phyloP scores from a whole-genome alignment of 148 eudicot genomes.

The Cornus kousa region DNA sequence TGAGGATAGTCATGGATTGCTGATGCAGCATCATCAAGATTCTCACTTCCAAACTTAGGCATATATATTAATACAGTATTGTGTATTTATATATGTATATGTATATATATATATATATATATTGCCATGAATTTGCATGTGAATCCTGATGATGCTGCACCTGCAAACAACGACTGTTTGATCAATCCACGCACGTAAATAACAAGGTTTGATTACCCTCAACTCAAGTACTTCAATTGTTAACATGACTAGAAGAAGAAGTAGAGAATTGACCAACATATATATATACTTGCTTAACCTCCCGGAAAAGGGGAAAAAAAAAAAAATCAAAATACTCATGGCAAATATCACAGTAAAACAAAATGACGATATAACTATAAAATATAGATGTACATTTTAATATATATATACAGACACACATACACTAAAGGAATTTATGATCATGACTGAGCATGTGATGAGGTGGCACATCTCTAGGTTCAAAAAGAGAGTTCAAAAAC shows the following conservation, averaged over 20 bases:
- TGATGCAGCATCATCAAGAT: slow-evolving; percentile 23
- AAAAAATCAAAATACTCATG: too few relatives aligned
- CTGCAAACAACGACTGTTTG: slow-evolving; percentile 12
- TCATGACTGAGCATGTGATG: not conserved
- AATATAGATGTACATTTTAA: not conserved
- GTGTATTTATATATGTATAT: not conserved
- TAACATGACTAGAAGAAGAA: not conserved
- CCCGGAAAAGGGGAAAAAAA: too few relatives aligned
- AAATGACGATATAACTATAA: not conserved
- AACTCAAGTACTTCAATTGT: not conserved
- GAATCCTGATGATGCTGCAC: slow-evolving; percentile 19
- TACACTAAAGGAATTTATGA: not conserved
- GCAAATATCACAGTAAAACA: too few relatives aligned
- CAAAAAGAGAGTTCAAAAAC: not conserved
- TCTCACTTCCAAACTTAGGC: not conserved
- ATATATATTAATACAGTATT: not conserved
- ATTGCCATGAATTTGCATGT: not conserved
- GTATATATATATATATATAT: not conserved
- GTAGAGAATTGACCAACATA: not conserved
- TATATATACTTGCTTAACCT: too few relatives aligned
- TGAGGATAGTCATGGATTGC: slow-evolving; percentile 7
- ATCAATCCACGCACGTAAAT: not conserved
- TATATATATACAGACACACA: not conserved
- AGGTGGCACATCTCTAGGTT: slow-evolving; percentile 7
- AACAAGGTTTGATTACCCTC: not conserved